Evolutionary conservation across 768 basidiomycete genomes (phyloP).

Genomic region (Boletus patriciae): DNA sequence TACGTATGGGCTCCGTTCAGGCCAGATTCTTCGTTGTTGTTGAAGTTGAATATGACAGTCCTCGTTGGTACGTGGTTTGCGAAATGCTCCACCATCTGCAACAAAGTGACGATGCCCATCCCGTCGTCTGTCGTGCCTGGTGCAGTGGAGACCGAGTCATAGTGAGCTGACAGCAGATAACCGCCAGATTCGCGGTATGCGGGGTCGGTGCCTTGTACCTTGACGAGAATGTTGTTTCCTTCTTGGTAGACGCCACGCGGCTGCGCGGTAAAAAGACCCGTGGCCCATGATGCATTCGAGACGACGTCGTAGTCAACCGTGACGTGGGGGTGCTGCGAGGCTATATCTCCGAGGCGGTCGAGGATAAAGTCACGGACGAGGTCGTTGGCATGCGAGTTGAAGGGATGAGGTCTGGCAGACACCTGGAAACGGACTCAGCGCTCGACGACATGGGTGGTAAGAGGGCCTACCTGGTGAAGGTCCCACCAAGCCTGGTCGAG

Average conservation of each 20-base stretch:
- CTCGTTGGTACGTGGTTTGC: slow-evolving; percentile 49
- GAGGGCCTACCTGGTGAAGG: slow-evolving; percentile 48
- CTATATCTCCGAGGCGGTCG: slow-evolving; percentile 49
- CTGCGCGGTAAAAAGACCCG: slow-evolving; percentile 11
- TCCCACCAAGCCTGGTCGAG: slow-evolving; percentile 58
- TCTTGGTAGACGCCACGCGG: slow-evolving; percentile 54
- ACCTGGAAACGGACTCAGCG: slow-evolving; percentile 41
- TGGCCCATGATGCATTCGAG: slow-evolving; percentile 52
- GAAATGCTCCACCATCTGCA: slow-evolving; percentile 64
- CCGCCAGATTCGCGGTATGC: slow-evolving; percentile 36
- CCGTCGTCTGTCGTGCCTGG: slow-evolving; percentile 78
- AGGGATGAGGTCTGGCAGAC: slow-evolving; percentile 70
- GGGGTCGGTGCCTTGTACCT: slow-evolving; percentile 52
- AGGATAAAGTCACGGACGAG: slow-evolving; percentile 61
- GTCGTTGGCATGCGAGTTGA: slow-evolving; percentile 77
- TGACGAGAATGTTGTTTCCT: slow-evolving; percentile 66
- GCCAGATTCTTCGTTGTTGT: slow-evolving; percentile 83
- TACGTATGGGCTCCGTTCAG: slow-evolving; percentile 71
- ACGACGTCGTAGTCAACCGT: slow-evolving; percentile 50
- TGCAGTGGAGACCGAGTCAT: slow-evolving; percentile 76
- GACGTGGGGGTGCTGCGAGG: slow-evolving; percentile 44
- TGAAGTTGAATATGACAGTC: slow-evolving; percentile 79
- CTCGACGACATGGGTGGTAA: neutral
- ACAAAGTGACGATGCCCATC: slow-evolving; percentile 64
- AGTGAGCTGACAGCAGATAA: slow-evolving; percentile 79